These are phyloP conservation scores for Metschnikowia cerradonensis DNA, from an alignment of 805 yeast species.

Conservation along the genomic window DNA sequence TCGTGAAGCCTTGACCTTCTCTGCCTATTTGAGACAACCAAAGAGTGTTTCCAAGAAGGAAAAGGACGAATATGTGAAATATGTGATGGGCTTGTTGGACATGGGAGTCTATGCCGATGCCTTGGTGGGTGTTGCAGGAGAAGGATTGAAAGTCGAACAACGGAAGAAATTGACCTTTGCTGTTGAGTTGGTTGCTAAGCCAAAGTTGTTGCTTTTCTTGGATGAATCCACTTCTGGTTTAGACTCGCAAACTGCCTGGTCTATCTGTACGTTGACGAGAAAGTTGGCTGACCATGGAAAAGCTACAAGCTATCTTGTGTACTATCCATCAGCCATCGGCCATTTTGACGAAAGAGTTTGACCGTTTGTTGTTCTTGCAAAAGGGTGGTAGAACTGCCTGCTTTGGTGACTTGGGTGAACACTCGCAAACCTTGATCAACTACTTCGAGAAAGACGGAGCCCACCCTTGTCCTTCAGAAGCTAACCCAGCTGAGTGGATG, in stretches of 20 bases:
- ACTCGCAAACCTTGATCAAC: slow-evolving; percentile 51
- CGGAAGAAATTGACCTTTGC: slow-evolving; percentile 49
- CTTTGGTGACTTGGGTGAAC: slow-evolving; percentile 74
- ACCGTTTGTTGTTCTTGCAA: slow-evolving; percentile 60
- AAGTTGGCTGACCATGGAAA: slow-evolving; percentile 69
- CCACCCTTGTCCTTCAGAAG: slow-evolving; percentile 45
- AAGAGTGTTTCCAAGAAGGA: slow-evolving; percentile 50
- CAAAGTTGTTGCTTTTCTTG: slow-evolving; percentile 54
- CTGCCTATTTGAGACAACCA: slow-evolving; percentile 72
- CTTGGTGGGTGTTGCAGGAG: slow-evolving; percentile 70
- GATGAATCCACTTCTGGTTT: slow-evolving; percentile 76
- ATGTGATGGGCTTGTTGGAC: slow-evolving; percentile 60
- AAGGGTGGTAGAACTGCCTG: slow-evolving; percentile 79
- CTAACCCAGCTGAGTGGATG: slow-evolving; percentile 59
- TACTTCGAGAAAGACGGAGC: slow-evolving; percentile 76
- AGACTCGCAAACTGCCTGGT: slow-evolving; percentile 69
- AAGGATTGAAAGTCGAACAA: slow-evolving; percentile 36
- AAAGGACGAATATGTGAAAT: slow-evolving; percentile 64
- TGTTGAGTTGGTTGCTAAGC: slow-evolving; percentile 69
- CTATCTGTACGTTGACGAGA: slow-evolving; percentile 63
- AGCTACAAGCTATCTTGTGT: slow-evolving; percentile 69
- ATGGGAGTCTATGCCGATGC: slow-evolving; percentile 74
- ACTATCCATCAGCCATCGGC: slow-evolving; percentile 81
- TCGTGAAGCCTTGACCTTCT: slow-evolving; percentile 67
- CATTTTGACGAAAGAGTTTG: slow-evolving; percentile 61